Conservation (phyloP, 2,329 filamentous ascomycete species). For the Ophiostoma triangulosporum region DNA sequence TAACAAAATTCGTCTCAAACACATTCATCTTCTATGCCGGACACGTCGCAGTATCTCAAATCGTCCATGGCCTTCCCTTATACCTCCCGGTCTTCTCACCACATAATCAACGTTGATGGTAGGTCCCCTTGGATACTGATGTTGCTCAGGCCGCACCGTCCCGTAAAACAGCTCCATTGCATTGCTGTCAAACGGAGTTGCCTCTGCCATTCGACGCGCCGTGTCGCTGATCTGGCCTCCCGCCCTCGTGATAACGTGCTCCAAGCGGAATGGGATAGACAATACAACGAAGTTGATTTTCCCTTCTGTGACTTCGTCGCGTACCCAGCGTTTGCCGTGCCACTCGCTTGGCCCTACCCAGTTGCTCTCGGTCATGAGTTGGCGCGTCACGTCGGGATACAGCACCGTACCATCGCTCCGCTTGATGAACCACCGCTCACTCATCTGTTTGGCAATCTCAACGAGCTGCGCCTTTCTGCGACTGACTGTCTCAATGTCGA, state of each 20-base stretch:
- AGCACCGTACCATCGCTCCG: constrained; percentile 21
- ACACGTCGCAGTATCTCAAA: too few species aligned
- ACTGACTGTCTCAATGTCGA: constrained; percentile 35
- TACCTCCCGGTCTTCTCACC: too few species aligned
- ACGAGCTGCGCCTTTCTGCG: constrained; percentile 32
- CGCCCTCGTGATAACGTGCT: neutral
- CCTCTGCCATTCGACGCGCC: neutral
- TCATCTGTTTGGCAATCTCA: constrained; percentile 26
- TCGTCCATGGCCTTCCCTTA: too few species aligned
- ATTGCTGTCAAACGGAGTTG: neutral
- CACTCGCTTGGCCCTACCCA: constrained; percentile 35
- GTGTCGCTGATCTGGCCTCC: neutral
- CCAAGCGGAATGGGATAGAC: neutral
- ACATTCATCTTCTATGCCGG: too few species aligned
- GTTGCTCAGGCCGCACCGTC: neutral
- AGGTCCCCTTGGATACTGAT: neutral
- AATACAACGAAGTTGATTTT: constrained; percentile 20
- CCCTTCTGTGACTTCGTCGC: constrained; percentile 27
- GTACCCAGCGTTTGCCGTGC: constrained; percentile 23
- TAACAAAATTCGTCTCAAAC: too few species aligned
- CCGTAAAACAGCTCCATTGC: neutral
- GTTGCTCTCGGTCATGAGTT: constrained; percentile 18
- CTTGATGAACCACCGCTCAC: constrained; percentile 23
- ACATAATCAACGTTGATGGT: too few species aligned
- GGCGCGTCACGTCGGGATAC: constrained; percentile 16